phyloP scores from a whole-genome alignment of 345 rosid species.

The Trapa incisa region DNA sequence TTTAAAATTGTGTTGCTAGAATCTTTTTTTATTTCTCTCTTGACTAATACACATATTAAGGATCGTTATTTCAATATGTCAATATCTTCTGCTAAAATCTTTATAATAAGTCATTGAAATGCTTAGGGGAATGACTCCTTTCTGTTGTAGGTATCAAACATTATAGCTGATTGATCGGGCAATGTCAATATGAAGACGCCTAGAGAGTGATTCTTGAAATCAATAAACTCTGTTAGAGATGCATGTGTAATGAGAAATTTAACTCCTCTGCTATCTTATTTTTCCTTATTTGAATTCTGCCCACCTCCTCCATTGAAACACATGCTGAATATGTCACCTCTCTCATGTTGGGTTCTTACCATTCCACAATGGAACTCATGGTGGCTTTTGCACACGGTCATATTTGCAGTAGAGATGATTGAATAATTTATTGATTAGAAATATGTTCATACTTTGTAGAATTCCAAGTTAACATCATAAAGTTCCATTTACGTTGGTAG shows the following conservation, averaged over 20 bases:
- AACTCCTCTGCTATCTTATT: neutral
- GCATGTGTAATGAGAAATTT: neutral
- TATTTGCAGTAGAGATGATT: neutral
- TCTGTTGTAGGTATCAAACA: neutral
- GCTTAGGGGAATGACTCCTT: neutral
- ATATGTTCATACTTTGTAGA: neutral
- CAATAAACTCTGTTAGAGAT: neutral
- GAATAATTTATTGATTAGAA: neutral
- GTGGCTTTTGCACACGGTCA: neutral
- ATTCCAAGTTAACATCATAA: neutral
- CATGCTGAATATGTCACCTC: neutral
- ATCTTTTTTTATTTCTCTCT: neutral
- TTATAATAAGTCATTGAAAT: neutral
- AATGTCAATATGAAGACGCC: too few relatives aligned
- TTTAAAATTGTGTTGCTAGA: neutral
- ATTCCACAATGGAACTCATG: neutral
- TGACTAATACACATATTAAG: neutral
- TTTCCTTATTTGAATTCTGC: neutral
- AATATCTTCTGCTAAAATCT: neutral
- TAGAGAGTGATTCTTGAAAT: neutral
- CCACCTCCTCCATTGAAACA: neutral
- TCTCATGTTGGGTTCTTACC: too few relatives aligned
- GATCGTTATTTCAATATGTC: neutral
- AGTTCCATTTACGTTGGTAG: neutral
- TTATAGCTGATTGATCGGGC: neutral